Evolutionary conservation across 2,329 filamentous ascomycete species (phyloP).

Genomic region (Pseudogymnoascus sp.): DNA sequence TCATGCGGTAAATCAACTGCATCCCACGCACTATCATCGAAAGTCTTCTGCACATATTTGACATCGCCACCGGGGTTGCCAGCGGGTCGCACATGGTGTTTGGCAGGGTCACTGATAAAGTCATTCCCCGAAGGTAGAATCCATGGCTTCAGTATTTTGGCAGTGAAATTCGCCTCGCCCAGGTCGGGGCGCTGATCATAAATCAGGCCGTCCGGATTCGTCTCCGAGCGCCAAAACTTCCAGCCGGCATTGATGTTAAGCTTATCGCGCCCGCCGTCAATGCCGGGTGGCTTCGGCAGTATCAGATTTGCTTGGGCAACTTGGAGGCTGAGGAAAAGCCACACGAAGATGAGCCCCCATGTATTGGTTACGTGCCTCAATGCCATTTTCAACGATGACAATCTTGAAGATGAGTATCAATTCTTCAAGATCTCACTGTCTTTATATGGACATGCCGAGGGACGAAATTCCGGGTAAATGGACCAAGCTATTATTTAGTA

Average conservation of each 20-base stretch:
- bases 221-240: constrained; percentile 31
- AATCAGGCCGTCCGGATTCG: constrained; percentile 30
- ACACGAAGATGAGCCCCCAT: neutral
- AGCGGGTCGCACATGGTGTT: constrained; percentile 26
- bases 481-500: neutral
- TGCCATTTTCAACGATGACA: neutral
- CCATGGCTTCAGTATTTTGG: constrained; percentile 30
- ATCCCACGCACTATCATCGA: constrained; percentile 36
- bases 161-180: neutral
- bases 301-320: neutral
- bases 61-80: constrained; percentile 24
- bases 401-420: neutral
- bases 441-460: neutral
- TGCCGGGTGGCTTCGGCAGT: neutral
- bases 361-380: neutral
- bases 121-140: constrained; percentile 35
- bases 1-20: constrained; percentile 38
- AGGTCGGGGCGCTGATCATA: constrained; percentile 20
- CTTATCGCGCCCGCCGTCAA: neutral
- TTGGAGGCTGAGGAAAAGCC: neutral
- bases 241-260: constrained; percentile 26
- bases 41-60: constrained; percentile 26
- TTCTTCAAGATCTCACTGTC: neutral
- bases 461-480: neutral
- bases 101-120: constrained; percentile 29